Percentiles rank a stretch among this genome's conserved stretches.
These are phyloP conservation scores for Cordyceps cicadae DNA, from an alignment of 2,329 filamentous ascomycete species.

Conservation along the genomic window DNA sequence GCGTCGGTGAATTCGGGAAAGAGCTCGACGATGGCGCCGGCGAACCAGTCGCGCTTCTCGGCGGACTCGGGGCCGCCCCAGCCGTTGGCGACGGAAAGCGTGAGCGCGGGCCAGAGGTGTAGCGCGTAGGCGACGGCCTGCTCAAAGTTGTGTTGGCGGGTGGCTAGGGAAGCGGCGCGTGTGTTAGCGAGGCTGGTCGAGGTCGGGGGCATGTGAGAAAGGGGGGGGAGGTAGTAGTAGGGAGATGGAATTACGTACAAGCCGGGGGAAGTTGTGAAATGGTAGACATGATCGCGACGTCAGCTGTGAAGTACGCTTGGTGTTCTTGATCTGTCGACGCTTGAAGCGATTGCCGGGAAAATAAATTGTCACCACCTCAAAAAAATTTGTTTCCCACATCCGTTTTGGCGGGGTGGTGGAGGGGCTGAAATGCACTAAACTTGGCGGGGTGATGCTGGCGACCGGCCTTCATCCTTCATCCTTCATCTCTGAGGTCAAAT, in stretches of 20 bases:
- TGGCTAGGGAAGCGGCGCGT: constrained; percentile 29
- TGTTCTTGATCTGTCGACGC: not conserved
- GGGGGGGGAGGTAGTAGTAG: not conserved
- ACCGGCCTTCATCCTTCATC: no score
- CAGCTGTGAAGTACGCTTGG: not conserved
- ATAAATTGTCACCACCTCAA: constrained; percentile 3
- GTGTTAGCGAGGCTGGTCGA: not conserved
- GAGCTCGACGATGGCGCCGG: constrained; percentile 75
- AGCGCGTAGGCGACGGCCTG: constrained; percentile 78
- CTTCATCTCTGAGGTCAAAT: no score
- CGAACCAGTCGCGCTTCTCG: constrained; percentile 96
- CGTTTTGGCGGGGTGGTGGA: constrained; percentile 13
- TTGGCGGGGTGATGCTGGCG: no score
- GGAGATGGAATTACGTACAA: constrained; percentile 5
- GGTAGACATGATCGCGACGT: constrained; percentile 10
- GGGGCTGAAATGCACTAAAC: constrained; percentile 6
- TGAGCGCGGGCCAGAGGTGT: constrained; percentile 80
- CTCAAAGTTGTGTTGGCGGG: constrained; percentile 64
- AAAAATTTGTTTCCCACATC: not conserved
- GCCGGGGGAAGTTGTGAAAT: constrained; percentile 14
- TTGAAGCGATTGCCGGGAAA: not conserved
- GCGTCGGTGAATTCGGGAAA: constrained; percentile 56
- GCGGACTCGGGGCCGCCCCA: constrained; percentile 78
- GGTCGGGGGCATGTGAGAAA: not conserved
- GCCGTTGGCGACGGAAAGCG: constrained; percentile 74